Conservation (phyloP, 106 monocot species). For the Allium sativum region DNA sequence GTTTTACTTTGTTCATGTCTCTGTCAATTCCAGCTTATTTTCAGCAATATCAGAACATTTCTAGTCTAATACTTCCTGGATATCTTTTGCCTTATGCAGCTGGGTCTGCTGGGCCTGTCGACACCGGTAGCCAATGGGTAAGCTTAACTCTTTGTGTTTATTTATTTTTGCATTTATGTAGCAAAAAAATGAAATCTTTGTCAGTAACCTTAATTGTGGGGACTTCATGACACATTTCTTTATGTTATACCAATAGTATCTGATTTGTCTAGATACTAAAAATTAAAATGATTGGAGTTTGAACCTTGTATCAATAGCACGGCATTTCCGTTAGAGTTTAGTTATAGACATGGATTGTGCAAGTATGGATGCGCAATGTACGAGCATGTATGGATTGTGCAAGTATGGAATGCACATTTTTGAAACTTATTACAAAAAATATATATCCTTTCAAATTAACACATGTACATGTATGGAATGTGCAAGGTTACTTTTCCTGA, state of each 20-base stretch:
- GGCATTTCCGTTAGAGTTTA: too few relatives aligned
- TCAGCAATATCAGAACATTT: conserved; percentile 73
- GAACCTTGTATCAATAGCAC: neutral
- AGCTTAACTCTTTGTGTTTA: conserved; percentile 10
- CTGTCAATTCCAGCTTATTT: conserved; percentile 84
- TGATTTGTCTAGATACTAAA: too few relatives aligned
- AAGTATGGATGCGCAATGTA: too few relatives aligned
- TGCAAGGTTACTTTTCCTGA: too few relatives aligned
- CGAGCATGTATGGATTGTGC: too few relatives aligned
- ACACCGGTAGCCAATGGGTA: conserved; percentile 52
- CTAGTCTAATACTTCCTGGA: conserved; percentile 76
- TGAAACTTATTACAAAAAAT: too few relatives aligned
- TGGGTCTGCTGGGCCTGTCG: conserved; percentile 79
- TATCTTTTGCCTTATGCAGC: conserved; percentile 91
- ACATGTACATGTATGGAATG: too few relatives aligned
- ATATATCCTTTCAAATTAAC: too few relatives aligned
- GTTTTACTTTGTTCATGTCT: conserved; percentile 92
- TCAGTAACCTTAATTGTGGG: neutral
- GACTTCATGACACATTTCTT: neutral
- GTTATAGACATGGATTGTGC: too few relatives aligned
- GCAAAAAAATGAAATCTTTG: neutral
- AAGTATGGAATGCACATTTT: too few relatives aligned
- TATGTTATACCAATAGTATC: neutral
- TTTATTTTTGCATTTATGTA: neutral
- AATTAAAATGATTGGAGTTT: neutral